These are phyloP conservation scores for Spirogloea muscicola DNA, from an alignment of 139 green algal genomes.

Conservation along the genomic window DNA sequence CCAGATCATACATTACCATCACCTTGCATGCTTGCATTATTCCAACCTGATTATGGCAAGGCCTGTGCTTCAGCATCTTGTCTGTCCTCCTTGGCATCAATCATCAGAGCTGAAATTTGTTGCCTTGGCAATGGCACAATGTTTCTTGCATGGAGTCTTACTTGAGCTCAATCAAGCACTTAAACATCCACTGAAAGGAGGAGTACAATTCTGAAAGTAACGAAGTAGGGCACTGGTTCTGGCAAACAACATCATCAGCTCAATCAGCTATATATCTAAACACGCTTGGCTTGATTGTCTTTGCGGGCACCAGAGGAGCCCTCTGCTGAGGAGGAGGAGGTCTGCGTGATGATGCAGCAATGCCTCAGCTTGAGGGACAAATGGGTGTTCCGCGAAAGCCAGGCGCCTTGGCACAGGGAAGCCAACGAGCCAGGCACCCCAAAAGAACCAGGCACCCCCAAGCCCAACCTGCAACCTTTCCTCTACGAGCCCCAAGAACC, in stretches of 20 bases:
- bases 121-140: too few species aligned
- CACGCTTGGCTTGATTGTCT: not conserved
- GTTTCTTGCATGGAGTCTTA: too few species aligned
- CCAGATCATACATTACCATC: too few species aligned
- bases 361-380: conserved; percentile 74
- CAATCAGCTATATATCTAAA: not conserved
- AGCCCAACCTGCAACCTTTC: conserved; percentile 41
- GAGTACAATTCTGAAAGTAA: too few species aligned
- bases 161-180: too few species aligned
- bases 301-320: conserved; percentile 7
- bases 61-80: not conserved
- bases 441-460: conserved; percentile 1
- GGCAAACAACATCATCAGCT: too few species aligned
- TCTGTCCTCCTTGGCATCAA: too few species aligned
- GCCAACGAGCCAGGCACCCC: not conserved
- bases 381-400: conserved; percentile 76
- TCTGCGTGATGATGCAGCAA: conserved; percentile 81
- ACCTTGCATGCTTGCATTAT: not conserved
- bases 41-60: not conserved
- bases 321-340: conserved; percentile 68
- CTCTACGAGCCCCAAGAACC: conserved; percentile 22
- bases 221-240: too few species aligned
- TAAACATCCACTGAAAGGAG: too few species aligned
- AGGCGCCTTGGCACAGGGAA: conserved; percentile 27
- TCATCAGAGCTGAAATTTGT: too few species aligned